These are phyloP conservation scores for Suillus variegatus DNA, from an alignment of 768 basidiomycete species.

Conservation along the genomic window DNA sequence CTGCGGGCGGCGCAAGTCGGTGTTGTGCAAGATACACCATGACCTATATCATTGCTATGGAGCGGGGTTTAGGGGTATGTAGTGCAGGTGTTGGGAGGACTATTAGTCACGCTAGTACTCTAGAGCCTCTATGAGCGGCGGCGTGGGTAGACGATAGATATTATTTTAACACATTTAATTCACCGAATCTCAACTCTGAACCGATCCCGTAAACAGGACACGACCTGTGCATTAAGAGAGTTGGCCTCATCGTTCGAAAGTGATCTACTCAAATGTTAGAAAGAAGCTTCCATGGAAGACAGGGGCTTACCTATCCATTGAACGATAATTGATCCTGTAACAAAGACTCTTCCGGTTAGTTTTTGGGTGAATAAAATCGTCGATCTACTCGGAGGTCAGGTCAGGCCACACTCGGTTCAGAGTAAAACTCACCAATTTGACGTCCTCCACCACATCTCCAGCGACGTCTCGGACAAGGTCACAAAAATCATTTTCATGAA, in stretches of 20 bases:
- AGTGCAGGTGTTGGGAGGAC: conserved; percentile 13
- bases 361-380: conserved; percentile 89
- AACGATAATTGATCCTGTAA: conserved; percentile 92
- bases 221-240: conserved; percentile 65
- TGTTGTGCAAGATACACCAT: conserved; percentile 73
- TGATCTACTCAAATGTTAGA: conserved; percentile 49
- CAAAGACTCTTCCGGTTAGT: conserved; percentile 78
- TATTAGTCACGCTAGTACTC: conserved; percentile 18
- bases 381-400: conserved; percentile 61
- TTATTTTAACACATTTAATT: conserved; percentile 45
- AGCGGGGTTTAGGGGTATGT: conserved; percentile 4
- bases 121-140: conserved; percentile 33
- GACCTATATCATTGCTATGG: conserved; percentile 17
- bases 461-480: conserved; percentile 92
- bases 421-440: conserved; percentile 63
- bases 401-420: neutral
- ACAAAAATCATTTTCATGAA: conserved; percentile 97
- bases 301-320: conserved; percentile 82
- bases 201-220: conserved; percentile 52
- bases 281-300: conserved; percentile 1
- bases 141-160: conserved; percentile 30
- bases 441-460: conserved; percentile 91
- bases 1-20: conserved; percentile 96
- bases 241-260: conserved; percentile 90
- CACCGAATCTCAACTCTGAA: conserved; percentile 88